Base-by-base conservation (phyloP, 1,284 basidiomycete species). In the Leucoagaricus sp. region DNA sequence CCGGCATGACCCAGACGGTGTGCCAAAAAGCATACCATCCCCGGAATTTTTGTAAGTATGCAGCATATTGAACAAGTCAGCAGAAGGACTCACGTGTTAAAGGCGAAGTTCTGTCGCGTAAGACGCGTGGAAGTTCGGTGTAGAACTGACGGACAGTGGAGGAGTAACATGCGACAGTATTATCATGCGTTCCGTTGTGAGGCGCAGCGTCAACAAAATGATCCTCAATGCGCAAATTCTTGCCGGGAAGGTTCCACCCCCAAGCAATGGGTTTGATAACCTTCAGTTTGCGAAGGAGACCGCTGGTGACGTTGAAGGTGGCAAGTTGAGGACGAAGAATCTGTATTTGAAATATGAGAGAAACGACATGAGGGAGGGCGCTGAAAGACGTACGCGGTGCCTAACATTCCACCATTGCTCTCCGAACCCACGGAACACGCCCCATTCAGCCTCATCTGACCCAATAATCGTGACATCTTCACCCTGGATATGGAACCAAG, bases 341-440 rank as follows among this genome's bases (percentile, higher is more conserved):
- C 72, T 75, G 46, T 17, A 51, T 10, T 41, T 2, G 29, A 42
- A 28, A 7, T 41, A 28, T 38, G 47, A 47, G 19, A 28, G n/a
- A 53, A 12, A 12, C 13, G 10, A 49, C 40, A 23, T 4, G 21
- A 21, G 13, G 13, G n/a, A 34, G n/a, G 13, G 6, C 19, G 34
- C 8, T 23, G 29, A 38, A 13, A 15, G 10, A 64, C 69, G 25
- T 55, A 74, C 72, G 23, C 70, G 64, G 58, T 75, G 76, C 34
- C 76, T 75, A 53, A 73, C 68, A 58, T 79, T 72, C 77, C 77
- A 80, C 77, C 76, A 80, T 58, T 78, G 75, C 61, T 80, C 75
- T 17, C 79, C 78, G 55, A 76, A 76, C 0, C 75, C 75, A 45
- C 75, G 67, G 66, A 76, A 76, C 21, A 65, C 60, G 1, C 75